Conservation (phyloP, 106 monocot species). For the Dendrobium nobile region DNA sequence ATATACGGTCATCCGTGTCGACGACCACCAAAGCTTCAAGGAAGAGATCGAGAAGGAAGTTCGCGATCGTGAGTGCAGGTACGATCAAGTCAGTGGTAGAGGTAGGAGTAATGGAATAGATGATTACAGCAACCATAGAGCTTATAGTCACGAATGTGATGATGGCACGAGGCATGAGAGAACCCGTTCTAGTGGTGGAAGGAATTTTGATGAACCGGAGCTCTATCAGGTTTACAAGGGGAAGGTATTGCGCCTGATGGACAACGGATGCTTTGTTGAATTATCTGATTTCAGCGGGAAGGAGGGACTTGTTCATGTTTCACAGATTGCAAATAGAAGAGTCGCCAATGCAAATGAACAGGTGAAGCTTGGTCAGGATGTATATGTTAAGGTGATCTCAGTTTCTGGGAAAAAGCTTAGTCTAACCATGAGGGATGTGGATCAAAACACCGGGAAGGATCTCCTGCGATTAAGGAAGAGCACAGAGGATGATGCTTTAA, state of each 20-base stretch:
- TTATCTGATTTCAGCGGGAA: slow-evolving; percentile 51
- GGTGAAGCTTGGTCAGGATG: slow-evolving; percentile 80
- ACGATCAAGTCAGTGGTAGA: slow-evolving; percentile 20
- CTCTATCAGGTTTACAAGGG: slow-evolving; percentile 71
- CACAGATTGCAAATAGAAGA: slow-evolving; percentile 68
- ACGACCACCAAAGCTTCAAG: slow-evolving; percentile 48
- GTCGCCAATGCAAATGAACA: slow-evolving; percentile 61
- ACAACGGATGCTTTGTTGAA: slow-evolving; percentile 87
- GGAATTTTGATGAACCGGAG: slow-evolving; percentile 48
- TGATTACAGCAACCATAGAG: slow-evolving; percentile 18
- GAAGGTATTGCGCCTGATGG: slow-evolving; percentile 83
- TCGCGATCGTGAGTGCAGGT: slow-evolving; percentile 5
- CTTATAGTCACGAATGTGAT: slow-evolving; percentile 15
- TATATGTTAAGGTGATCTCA: slow-evolving; percentile 83
- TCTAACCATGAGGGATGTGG: slow-evolving; percentile 82
- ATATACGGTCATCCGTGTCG: slow-evolving; percentile 32
- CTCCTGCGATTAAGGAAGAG: slow-evolving; percentile 57
- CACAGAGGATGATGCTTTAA: slow-evolving; percentile 43
- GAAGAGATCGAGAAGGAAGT: slow-evolving; percentile 68
- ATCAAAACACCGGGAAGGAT: slow-evolving; percentile 81
- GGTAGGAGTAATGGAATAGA: slow-evolving; percentile 17
- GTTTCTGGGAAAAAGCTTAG: slow-evolving; percentile 77
- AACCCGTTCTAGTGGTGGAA: neutral
- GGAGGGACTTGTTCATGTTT: slow-evolving; percentile 85
- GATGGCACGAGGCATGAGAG: slow-evolving; percentile 2